Evolutionary conservation across 352 stramenopile species (phyloP).

Genomic region (Phytophthora cryptogea): DNA sequence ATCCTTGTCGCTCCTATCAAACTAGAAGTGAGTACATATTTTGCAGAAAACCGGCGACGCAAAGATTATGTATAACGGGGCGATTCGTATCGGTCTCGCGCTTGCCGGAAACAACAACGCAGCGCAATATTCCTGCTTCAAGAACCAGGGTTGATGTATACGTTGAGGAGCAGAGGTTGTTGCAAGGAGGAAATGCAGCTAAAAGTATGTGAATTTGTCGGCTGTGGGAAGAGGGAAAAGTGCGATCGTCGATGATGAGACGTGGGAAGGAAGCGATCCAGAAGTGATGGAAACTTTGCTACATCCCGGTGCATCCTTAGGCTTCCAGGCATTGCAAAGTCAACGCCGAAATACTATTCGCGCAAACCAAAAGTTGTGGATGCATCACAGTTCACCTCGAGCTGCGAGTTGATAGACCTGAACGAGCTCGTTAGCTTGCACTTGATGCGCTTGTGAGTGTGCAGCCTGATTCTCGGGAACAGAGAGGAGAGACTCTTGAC

Average conservation of each 20-base stretch:
- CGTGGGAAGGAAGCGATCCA: no score
- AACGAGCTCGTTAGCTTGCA: not conserved
- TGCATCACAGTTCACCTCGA: conserved; percentile 3
- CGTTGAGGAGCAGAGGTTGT: not conserved
- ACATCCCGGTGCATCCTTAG: no score
- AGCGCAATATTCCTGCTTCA: no score
- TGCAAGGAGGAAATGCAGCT: not conserved
- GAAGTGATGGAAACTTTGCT: no score
- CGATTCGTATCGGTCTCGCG: no score
- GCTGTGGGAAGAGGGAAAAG: not conserved
- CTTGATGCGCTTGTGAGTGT: not conserved
- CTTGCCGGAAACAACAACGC: no score
- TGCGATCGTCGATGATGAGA: not conserved
- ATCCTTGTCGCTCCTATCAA: not conserved
- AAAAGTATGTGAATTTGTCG: not conserved
- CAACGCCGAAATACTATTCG: not conserved
- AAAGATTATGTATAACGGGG: no score
- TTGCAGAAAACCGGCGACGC: not conserved
- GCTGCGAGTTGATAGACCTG: conserved; percentile 7
- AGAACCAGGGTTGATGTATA: conserved; percentile 1
- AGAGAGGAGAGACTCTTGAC: no score
- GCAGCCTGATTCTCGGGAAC: not conserved
- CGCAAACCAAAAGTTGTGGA: not conserved
- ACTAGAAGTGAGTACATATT: not conserved
- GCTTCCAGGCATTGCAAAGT: no score